These are phyloP conservation scores for Herpotrichia juniperi DNA, from an alignment of 2,329 filamentous ascomycete genomes.

Conservation along the genomic window DNA sequence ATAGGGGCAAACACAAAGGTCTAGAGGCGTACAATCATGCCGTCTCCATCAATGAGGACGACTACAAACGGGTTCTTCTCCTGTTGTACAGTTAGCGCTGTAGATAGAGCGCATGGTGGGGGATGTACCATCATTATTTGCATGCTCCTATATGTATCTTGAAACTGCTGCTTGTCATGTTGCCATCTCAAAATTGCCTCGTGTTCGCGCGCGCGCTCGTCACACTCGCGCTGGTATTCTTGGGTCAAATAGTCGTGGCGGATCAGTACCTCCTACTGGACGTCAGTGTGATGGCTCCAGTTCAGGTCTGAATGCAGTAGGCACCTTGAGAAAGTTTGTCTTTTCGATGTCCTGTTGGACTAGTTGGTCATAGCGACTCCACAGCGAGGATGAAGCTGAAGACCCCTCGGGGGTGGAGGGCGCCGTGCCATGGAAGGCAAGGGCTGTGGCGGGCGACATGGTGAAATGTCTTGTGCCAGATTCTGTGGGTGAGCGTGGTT, in stretches of 20 bases:
- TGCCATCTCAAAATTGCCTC: constrained; percentile 26
- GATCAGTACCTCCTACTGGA: constrained; percentile 45
- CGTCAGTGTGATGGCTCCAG: not conserved
- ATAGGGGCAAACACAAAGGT: not conserved
- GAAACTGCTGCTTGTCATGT: constrained; percentile 26
- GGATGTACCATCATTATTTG: constrained; percentile 32
- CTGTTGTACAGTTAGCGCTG: constrained; percentile 34
- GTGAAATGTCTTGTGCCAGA: no score
- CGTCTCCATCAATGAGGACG: constrained; percentile 62
- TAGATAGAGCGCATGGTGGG: not conserved
- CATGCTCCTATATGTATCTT: constrained; percentile 19
- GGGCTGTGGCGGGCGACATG: constrained; percentile 1
- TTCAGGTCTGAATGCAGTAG: not conserved
- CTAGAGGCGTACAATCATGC: constrained; percentile 48
- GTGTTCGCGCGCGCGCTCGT: constrained; percentile 31
- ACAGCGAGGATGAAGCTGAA: constrained; percentile 16
- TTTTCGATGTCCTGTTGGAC: constrained; percentile 37
- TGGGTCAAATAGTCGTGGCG: constrained; percentile 47
- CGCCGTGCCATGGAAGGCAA: not conserved
- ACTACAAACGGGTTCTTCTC: constrained; percentile 61
- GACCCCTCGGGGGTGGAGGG: not conserved
- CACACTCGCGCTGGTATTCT: constrained; percentile 32
- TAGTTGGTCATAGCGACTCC: constrained; percentile 38
- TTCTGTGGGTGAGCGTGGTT: no score
- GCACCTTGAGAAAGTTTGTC: constrained; percentile 40